A percentile compares a stretch with the other conserved stretches of the same genome.
Evolutionary conservation across 495 filamentous ascomycete genomes (phyloP).

Genomic region (Cryomyces minteri): DNA sequence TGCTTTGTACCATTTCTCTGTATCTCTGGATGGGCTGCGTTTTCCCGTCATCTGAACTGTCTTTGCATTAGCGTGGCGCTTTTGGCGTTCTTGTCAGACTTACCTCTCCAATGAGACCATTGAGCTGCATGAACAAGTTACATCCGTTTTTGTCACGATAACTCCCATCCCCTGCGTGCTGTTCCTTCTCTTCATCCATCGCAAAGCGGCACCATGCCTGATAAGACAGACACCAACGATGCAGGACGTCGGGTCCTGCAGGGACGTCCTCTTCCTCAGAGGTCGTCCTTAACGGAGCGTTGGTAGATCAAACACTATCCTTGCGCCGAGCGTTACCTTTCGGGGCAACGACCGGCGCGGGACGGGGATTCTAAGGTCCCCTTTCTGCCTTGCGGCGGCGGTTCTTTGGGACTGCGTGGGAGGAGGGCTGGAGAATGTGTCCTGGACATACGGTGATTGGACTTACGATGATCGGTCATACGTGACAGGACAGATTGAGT

Average conservation of each 20-base stretch:
- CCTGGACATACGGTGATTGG: too few species aligned
- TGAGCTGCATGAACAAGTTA: not conserved
- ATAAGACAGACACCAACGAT: constrained; percentile 33
- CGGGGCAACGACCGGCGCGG: too few species aligned
- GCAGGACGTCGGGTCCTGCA: constrained; percentile 50
- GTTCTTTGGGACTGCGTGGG: too few species aligned
- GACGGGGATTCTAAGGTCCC: too few species aligned
- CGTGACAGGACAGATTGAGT: too few species aligned
- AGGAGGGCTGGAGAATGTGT: too few species aligned
- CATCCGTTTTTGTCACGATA: not conserved
- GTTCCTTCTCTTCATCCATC: not conserved
- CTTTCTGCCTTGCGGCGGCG: too few species aligned
- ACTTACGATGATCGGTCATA: too few species aligned
- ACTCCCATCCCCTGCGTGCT: not conserved
- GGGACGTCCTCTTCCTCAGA: constrained; percentile 31
- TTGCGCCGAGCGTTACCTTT: too few species aligned
- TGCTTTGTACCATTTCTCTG: not conserved
- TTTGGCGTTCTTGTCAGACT: not conserved
- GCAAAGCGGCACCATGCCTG: not conserved
- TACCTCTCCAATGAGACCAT: not conserved
- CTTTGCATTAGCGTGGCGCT: not conserved
- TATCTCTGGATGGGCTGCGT: too few species aligned
- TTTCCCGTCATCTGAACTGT: too few species aligned
- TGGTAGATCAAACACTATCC: constrained; percentile 37
- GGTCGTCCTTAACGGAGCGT: constrained; percentile 53